Percentiles rank a stretch among this genome's conserved stretches.
These are phyloP conservation scores for Leptographium lundbergii DNA, from an alignment of 2,329 filamentous ascomycete genomes.

Conservation along the genomic window DNA sequence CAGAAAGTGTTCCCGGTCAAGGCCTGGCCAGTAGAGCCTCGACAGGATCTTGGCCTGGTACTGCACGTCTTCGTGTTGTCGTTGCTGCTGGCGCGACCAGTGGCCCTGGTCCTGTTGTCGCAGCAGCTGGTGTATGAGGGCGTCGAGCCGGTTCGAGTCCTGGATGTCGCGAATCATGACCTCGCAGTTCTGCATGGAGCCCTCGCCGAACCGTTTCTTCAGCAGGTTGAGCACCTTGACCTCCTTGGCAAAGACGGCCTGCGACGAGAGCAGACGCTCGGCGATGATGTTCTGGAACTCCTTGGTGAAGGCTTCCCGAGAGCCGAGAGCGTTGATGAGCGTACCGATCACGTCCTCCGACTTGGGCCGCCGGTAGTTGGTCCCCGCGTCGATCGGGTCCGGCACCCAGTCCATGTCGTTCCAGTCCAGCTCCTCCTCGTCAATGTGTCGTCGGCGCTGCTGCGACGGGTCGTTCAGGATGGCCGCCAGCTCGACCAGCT, in stretches of 20 bases:
- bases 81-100: slow-evolving; percentile 7
- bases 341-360: slow-evolving; percentile 84
- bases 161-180: slow-evolving; percentile 94
- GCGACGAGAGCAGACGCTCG: slow-evolving; percentile 59
- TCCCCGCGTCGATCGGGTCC: slow-evolving; percentile 82
- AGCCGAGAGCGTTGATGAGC: slow-evolving; percentile 75
- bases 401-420: slow-evolving; percentile 89
- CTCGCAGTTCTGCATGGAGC: slow-evolving; percentile 79
- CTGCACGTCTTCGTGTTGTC: slow-evolving; percentile 19
- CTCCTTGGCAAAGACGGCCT: slow-evolving; percentile 62
- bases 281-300: slow-evolving; percentile 86
- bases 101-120: slow-evolving; percentile 15
- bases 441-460: slow-evolving; percentile 35
- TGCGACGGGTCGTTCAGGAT: slow-evolving; percentile 51
- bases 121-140: slow-evolving; percentile 44
- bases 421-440: slow-evolving; percentile 70
- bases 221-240: slow-evolving; percentile 74
- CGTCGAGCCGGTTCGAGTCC: slow-evolving; percentile 66
- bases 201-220: slow-evolving; percentile 79
- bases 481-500: slow-evolving; percentile 52
- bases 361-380: slow-evolving; percentile 81
- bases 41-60: slow-evolving; percentile 81
- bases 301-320: slow-evolving; percentile 84
- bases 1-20: slow-evolving; percentile 56
- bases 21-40: slow-evolving; percentile 81